Evolutionary conservation across 1,139 yeast genomes (phyloP).

Genomic region (Blastobotrys malaysiensis): DNA sequence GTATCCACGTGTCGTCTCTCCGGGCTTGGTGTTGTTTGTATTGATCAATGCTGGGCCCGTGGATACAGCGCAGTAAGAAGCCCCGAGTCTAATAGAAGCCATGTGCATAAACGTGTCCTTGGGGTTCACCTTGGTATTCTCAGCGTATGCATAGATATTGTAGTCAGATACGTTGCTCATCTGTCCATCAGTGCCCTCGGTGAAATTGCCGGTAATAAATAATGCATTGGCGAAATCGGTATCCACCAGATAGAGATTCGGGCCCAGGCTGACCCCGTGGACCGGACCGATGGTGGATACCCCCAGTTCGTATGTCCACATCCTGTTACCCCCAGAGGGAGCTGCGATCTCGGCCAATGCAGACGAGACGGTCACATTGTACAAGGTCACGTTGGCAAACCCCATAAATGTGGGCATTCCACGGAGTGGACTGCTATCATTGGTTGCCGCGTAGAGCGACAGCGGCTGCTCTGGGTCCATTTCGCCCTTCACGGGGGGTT

Average conservation of each 20-base stretch:
- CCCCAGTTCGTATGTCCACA: conserved; percentile 55
- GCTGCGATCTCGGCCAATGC: conserved; percentile 21
- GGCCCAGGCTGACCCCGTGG: conserved; percentile 62
- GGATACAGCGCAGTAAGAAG: conserved; percentile 71
- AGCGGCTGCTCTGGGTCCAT: conserved; percentile 4
- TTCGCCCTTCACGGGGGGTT: conserved; percentile 12
- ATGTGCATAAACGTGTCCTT: conserved; percentile 1
- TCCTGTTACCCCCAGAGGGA: conserved; percentile 15
- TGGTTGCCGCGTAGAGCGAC: conserved; percentile 17
- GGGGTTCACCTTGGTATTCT: conserved; percentile 10
- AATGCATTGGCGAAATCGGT: conserved; percentile 68
- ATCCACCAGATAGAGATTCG: conserved; percentile 61
- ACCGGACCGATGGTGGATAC: conserved; percentile 61
- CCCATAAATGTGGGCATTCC: conserved; percentile 19
- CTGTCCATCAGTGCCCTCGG: conserved; percentile 26
- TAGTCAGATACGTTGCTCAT: conserved; percentile 20
- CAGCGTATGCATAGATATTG: conserved; percentile 28
- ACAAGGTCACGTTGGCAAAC: conserved; percentile 25
- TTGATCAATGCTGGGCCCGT: conserved; percentile 36
- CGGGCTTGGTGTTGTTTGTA: conserved; percentile 35
- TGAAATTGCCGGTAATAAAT: conserved; percentile 58
- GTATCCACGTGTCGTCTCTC: conserved; percentile 46
- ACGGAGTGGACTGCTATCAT: conserved; percentile 5
- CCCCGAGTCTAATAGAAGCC: conserved; percentile 33
- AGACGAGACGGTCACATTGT: conserved; percentile 10